Base-by-base conservation (phyloP, 768 basidiomycete genomes). In the Tulasnella sp. region DNA sequence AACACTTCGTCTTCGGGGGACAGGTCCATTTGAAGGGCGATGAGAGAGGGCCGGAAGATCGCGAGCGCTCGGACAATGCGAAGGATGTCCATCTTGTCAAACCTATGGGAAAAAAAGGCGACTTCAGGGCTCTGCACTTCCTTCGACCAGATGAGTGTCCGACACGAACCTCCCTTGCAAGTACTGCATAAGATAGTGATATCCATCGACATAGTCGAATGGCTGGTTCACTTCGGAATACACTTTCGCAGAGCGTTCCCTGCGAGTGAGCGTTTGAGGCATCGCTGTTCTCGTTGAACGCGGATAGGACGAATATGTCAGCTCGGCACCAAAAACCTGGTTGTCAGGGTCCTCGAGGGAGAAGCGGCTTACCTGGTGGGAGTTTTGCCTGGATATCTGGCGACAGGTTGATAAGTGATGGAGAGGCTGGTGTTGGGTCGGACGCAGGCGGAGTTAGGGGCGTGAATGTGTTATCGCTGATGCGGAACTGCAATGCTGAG, bases 21-120 rank as follows among this genome's bases (percentile, higher is more conserved):
- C 83, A 99, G 87, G 39, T 97, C 95, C 96, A 98, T 98, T 89
- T 98, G 96, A 74, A 99, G 86, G 37, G 97, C 97, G 82, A 99
- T 99, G 77, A 99, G 88, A 78, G 94, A 96, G n/a, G 97, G 97
- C 77, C 97, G 89, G 83, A 95, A 96, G 48, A 97, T 94, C 26
- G 97, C 96, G 77, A 99, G 87, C 39, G 96, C 94, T 75, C 96
- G 92, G 67, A 98, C 96, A 81, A 99, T 92, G 78, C 95, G 94
- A 61, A 99, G 85, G 79, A 96, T 95, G 82, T 98, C 96, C 84
- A 93, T 94, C 86, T 97, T 98, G 84, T 97, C 95, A 85, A 98
- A 98, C 80, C 94, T 96, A 57, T 16, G 26, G 42, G 23, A 20
- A 46, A 73, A 29, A 57, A 57, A 20, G 57, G 10, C 13, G 61